Percentiles rank a stretch among this genome's conserved stretches.
Conservation (phyloP, 306 rosid genomes). For the Prunus kanzakura region DNA sequence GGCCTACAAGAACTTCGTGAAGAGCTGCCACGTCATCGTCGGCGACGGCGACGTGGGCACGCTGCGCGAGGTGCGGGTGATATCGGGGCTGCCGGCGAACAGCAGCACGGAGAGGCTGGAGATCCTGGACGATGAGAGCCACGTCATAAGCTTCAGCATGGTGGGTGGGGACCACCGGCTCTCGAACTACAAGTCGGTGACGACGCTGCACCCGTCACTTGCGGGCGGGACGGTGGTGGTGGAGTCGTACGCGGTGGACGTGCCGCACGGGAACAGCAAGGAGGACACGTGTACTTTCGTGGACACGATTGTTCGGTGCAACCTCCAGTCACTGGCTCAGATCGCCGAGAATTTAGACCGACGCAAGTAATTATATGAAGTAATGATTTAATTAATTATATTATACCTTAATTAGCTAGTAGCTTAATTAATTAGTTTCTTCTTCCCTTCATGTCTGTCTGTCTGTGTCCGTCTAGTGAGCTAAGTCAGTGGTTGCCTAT, state of each 20-base stretch:
- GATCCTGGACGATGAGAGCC: constrained; percentile 86
- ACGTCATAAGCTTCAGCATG: constrained; percentile 86
- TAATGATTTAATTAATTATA: neutral
- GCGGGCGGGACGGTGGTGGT: constrained; percentile 56
- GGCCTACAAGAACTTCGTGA: constrained; percentile 86
- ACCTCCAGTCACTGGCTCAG: constrained; percentile 84
- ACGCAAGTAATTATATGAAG: constrained; percentile 8
- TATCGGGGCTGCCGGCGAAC: constrained; percentile 92
- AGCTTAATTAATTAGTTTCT: neutral
- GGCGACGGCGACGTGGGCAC: constrained; percentile 90
- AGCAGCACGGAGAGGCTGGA: constrained; percentile 89
- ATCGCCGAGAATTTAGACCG: constrained; percentile 55
- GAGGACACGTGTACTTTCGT: constrained; percentile 82
- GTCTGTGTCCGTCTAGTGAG: too few relatives aligned
- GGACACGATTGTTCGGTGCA: constrained; percentile 90
- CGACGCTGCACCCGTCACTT: constrained; percentile 60
- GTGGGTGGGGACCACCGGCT: constrained; percentile 95
- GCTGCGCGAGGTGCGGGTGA: constrained; percentile 71
- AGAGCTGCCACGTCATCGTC: constrained; percentile 82
- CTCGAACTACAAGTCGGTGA: constrained; percentile 75
- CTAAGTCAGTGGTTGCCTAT: too few relatives aligned
- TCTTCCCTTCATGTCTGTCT: too few relatives aligned
- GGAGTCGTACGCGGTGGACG: constrained; percentile 95
- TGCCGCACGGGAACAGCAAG: constrained; percentile 76
- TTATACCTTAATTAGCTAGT: neutral